These are phyloP conservation scores for Dactylonectria macrodidyma DNA, from an alignment of 2,329 filamentous ascomycete species.

Conservation along the genomic window DNA sequence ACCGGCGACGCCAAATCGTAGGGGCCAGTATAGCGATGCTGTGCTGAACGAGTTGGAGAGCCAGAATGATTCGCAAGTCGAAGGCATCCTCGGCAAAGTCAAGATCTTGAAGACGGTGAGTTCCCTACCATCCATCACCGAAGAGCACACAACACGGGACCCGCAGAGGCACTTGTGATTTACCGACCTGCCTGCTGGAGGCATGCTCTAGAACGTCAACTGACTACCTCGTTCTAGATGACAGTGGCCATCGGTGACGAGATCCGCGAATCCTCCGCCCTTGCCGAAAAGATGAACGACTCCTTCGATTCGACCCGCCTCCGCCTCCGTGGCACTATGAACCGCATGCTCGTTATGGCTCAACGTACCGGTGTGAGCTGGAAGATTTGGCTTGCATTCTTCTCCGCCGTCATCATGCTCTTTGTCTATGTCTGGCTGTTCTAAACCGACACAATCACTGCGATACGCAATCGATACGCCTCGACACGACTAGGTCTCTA, in stretches of 20 bases:
- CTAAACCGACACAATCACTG: slow-evolving; percentile 56
- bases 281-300: slow-evolving; percentile 97
- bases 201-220: not conserved
- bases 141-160: not conserved
- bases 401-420: slow-evolving; percentile 83
- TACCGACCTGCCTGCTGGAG: not conserved
- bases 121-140: slow-evolving; percentile 38
- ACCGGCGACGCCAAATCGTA: slow-evolving; percentile 80
- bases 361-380: slow-evolving; percentile 94
- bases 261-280: slow-evolving; percentile 88
- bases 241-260: slow-evolving; percentile 95
- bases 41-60: slow-evolving; percentile 94
- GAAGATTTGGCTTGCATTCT: slow-evolving; percentile 94
- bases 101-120: slow-evolving; percentile 89
- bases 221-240: slow-evolving; percentile 69
- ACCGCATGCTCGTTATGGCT: slow-evolving; percentile 96
- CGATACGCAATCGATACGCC: not conserved
- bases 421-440: slow-evolving; percentile 97
- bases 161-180: not conserved
- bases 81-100: slow-evolving; percentile 93
- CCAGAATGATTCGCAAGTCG: slow-evolving; percentile 92
- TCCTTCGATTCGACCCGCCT: slow-evolving; percentile 89
- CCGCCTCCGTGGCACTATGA: slow-evolving; percentile 92
- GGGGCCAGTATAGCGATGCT: slow-evolving; percentile 92
- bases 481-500: not conserved